Base-by-base conservation (phyloP, 768 basidiomycete species). In the Rhodosporidiobolus odoratus region DNA sequence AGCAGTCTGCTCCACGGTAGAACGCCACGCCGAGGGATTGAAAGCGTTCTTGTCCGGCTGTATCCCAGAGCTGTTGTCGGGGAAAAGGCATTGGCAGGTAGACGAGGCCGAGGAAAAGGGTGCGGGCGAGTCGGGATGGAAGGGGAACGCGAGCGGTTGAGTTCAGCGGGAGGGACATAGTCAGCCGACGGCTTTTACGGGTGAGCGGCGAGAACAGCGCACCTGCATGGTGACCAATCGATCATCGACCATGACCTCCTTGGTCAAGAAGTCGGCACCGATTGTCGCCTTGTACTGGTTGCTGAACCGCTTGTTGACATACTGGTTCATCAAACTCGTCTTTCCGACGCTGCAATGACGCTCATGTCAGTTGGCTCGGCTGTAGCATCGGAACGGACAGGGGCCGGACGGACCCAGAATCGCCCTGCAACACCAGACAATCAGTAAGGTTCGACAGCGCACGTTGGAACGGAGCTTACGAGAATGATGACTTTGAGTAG, bases 261-360 rank as follows among this genome's bases (percentile, higher is more conserved):
- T 94, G 71, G 96, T 99, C 74, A 99, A 83, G 81, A 94, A 94
- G 85, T 94, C 92, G 69, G 92, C 92, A 68, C 92, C 92, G 79
- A 95, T 95, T 15, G 96, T 98, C 25, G 96, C 96, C 83, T 98
- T 98, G 86, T 99, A 99, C 83, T 97, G 95, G 82, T 94, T 96
- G 81, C 90, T 92, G 82, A 98, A 99, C 72, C 96, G 89, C 82
- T 97, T 98, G 86, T 97, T 98, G 75, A 99, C 96, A 83, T 96
- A 98, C 82, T 99, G 96, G 84, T 97, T 97, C 96, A 99, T 99
- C 77, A 99, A 89, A 37, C 95, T 98, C 50, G 96, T 98, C 89
- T 98, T 98, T 52, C 94, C 95, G 80, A 97, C 95, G 67, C 94
- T 94, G 77, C 37, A 58, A 58, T 52, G 58, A 68, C 41, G 48